Evolutionary conservation across 768 basidiomycete species (phyloP).

Genomic region (Lactarius quietus): DNA sequence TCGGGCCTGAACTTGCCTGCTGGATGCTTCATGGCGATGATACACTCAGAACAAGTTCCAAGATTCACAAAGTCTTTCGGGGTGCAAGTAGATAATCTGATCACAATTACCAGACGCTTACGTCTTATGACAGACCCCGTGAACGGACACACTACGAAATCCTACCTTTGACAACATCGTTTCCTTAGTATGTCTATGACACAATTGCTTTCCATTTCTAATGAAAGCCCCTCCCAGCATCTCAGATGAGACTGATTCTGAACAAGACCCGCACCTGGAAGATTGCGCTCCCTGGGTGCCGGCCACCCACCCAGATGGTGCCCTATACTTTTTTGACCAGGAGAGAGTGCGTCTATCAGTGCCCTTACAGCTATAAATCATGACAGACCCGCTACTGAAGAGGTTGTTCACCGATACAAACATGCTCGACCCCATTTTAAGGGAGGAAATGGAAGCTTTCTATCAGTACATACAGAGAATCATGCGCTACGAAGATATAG

Average conservation of each 20-base stretch:
- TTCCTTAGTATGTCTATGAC: conserved; percentile 9
- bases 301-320: background rate
- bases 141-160: background rate
- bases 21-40: no score
- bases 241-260: background rate
- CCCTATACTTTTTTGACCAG: background rate
- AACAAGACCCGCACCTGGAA: background rate
- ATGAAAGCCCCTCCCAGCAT: background rate
- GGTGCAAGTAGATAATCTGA: no score
- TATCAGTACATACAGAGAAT: no score
- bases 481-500: conserved; percentile 16
- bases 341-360: background rate
- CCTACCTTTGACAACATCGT: background rate
- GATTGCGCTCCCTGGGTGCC: background rate
- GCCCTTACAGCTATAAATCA: background rate
- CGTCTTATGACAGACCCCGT: conserved; percentile 3
- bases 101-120: background rate
- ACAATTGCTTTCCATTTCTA: background rate
- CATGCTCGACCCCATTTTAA: conserved; percentile 38
- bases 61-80: no score
- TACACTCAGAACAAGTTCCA: no score
- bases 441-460: conserved; percentile 35
- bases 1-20: no score
- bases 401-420: conserved; percentile 52
- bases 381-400: conserved; percentile 29